Conservation (phyloP, 2,329 filamentous ascomycete species). For the Ophiosphaerella narmari region DNA sequence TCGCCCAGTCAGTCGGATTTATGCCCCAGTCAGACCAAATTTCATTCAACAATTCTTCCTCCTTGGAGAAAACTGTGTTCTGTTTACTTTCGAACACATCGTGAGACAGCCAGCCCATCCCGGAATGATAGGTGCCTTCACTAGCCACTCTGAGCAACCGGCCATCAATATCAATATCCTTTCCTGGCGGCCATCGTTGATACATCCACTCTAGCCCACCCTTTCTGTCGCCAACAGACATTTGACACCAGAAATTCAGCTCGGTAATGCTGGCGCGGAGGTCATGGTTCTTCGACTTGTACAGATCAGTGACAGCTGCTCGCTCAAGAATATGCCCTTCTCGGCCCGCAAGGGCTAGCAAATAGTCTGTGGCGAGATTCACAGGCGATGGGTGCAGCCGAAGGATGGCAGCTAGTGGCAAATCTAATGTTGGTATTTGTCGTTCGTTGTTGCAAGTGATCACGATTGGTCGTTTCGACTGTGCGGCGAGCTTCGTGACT, state of each 20-base stretch:
- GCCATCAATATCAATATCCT: constrained; percentile 69
- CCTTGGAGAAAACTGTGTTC: constrained; percentile 50
- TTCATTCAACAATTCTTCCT: constrained; percentile 69
- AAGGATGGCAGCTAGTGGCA: constrained; percentile 85
- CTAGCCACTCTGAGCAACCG: constrained; percentile 78
- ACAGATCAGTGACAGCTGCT: constrained; percentile 70
- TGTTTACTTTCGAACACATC: constrained; percentile 57
- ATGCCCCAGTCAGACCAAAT: constrained; percentile 70
- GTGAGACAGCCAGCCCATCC: constrained; percentile 76
- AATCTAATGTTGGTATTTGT: constrained; percentile 72
- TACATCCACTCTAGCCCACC: constrained; percentile 91
- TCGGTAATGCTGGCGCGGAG: constrained; percentile 81
- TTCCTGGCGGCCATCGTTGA: constrained; percentile 73
- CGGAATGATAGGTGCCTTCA: constrained; percentile 73
- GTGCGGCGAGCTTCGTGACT: constrained; percentile 73
- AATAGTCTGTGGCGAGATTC: constrained; percentile 75
- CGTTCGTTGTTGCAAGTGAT: constrained; percentile 93
- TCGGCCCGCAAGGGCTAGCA: constrained; percentile 80
- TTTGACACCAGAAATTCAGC: constrained; percentile 95
- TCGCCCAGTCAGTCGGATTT: constrained; percentile 62
- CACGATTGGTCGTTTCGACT: constrained; percentile 89
- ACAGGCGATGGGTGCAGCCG: constrained; percentile 70
- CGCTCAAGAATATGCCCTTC: constrained; percentile 83
- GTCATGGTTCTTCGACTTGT: constrained; percentile 70
- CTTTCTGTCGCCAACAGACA: constrained; percentile 86